Evolutionary conservation across 2,329 filamentous ascomycete species (phyloP).

Genomic region (Tolypocladium ophioglossoides): DNA sequence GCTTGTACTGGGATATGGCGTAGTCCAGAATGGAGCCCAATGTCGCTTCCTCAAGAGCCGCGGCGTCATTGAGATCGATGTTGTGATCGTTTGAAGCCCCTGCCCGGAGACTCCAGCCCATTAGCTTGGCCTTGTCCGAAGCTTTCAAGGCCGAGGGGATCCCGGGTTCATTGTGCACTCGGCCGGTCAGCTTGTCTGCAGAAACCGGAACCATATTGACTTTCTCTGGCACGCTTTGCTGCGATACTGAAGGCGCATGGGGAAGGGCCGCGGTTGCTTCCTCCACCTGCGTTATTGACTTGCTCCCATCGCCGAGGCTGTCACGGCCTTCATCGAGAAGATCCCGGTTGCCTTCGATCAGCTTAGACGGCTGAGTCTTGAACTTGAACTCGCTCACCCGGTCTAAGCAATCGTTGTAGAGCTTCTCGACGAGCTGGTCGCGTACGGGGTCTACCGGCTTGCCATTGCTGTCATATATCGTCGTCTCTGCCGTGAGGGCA

Average conservation of each 20-base stretch:
- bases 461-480: constrained; percentile 79
- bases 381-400: constrained; percentile 85
- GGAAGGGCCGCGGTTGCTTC: constrained; percentile 54
- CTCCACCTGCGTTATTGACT: constrained; percentile 62
- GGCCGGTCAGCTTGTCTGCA: constrained; percentile 59
- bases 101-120: constrained; percentile 71
- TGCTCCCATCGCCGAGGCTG: constrained; percentile 55
- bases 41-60: constrained; percentile 56
- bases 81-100: constrained; percentile 54
- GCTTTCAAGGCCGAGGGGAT: constrained; percentile 61
- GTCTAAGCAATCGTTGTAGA: constrained; percentile 93
- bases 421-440: constrained; percentile 75
- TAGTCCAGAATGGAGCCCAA: constrained; percentile 87
- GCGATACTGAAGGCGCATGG: constrained; percentile 40
- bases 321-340: constrained; percentile 78
- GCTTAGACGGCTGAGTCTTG: constrained; percentile 57
- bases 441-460: constrained; percentile 65
- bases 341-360: constrained; percentile 72
- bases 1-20: constrained; percentile 79
- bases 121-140: constrained; percentile 62
- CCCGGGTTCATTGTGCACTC: constrained; percentile 60
- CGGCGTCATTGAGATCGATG: constrained; percentile 59
- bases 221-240: constrained; percentile 42
- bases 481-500: constrained; percentile 66
- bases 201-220: constrained; percentile 52